Conservation (phyloP, 164 flowering plant genomes). For the Amborella trichopoda region DNA sequence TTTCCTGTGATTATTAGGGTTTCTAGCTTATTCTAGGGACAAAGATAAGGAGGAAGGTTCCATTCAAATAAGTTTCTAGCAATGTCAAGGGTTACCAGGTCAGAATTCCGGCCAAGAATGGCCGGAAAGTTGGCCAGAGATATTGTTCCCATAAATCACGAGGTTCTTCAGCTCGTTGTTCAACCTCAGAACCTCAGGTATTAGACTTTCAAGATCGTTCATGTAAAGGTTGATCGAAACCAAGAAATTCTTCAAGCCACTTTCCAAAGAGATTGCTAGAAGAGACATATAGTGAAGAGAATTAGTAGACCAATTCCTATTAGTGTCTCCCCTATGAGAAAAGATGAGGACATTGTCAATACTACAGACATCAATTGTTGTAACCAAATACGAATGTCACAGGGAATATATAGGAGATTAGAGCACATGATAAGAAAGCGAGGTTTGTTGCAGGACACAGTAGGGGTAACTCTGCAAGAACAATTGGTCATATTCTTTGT, state of each 20-base stretch:
- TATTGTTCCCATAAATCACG: constrained; percentile 50
- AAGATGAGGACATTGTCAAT: too few species aligned
- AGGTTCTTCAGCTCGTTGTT: constrained; percentile 26
- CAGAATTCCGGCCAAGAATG: constrained; percentile 35
- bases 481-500: too few species aligned
- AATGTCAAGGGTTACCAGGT: constrained; percentile 37
- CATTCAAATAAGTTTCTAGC: constrained; percentile 51
- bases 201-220: constrained; percentile 36
- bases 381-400: too few species aligned
- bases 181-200: constrained; percentile 31
- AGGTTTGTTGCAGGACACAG: too few species aligned
- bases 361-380: too few species aligned
- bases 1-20: constrained; percentile 30
- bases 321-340: too few species aligned
- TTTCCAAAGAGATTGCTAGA: constrained; percentile 44
- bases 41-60: constrained; percentile 38
- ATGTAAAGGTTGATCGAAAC: constrained; percentile 43
- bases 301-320: too few species aligned
- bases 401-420: too few species aligned
- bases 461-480: too few species aligned
- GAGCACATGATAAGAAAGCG: too few species aligned
- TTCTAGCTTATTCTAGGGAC: constrained; percentile 28
- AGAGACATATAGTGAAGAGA: too few species aligned
- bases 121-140: constrained; percentile 47
- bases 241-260: constrained; percentile 33